phyloP scores from a whole-genome alignment of 139 green algal genomes.

The Monoraphidium neglectum region DNA sequence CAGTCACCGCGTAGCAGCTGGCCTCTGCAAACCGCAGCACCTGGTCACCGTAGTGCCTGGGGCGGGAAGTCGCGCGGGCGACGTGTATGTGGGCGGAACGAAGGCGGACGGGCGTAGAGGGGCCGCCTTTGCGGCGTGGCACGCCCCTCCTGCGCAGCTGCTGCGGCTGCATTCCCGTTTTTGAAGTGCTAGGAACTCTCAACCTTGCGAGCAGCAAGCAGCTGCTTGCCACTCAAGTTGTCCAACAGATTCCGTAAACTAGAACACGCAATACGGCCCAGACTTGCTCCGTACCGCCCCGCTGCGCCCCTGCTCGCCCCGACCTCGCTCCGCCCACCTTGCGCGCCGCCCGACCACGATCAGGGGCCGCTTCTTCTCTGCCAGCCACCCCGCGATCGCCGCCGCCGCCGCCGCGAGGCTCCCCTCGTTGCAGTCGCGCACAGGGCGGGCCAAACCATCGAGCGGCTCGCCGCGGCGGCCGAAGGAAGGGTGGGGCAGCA shows the following conservation, averaged over 20 bases:
- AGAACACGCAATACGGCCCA: not conserved
- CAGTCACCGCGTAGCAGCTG: too few relatives aligned
- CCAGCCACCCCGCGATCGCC: not conserved
- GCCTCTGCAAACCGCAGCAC: too few relatives aligned
- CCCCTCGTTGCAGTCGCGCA: not conserved
- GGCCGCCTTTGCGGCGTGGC: too few relatives aligned
- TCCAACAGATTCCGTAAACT: not conserved
- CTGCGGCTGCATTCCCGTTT: too few relatives aligned
- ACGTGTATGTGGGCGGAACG: too few relatives aligned
- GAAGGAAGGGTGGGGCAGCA: conserved; percentile 14
- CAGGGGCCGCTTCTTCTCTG: conserved; percentile 1
- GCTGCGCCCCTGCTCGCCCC: too few relatives aligned
- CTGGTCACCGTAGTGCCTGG: too few relatives aligned
- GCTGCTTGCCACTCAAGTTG: not conserved
- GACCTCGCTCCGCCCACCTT: too few relatives aligned
- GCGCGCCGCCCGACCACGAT: conserved; percentile 6
- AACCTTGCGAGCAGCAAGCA: not conserved
- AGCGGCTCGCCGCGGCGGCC: not conserved
- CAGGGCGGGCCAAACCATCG: not conserved
- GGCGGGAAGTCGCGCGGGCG: too few relatives aligned
- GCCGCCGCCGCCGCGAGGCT: not conserved
- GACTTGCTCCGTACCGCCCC: not conserved
- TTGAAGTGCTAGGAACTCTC: not conserved
- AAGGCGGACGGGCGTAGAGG: too few relatives aligned
- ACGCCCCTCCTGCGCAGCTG: too few relatives aligned